phyloP scores from a whole-genome alignment of 345 rosid genomes.

The Sonneratia alba region DNA sequence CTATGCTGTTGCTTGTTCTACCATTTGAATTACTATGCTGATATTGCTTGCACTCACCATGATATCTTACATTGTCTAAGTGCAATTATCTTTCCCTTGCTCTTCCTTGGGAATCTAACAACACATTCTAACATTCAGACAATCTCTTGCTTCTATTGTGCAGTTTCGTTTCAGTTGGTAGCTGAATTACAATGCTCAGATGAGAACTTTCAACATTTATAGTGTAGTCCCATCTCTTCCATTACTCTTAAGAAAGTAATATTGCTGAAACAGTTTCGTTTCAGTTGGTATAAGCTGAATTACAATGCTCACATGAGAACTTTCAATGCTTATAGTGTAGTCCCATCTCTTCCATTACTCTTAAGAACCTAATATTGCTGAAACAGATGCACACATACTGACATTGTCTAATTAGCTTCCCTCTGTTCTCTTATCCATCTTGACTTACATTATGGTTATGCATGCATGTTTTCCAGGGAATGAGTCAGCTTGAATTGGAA shows the following conservation, averaged over 20 bases:
- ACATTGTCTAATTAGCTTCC: neutral
- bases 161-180: neutral
- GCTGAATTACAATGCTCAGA: neutral
- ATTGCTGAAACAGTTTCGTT: neutral
- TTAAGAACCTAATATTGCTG: no score
- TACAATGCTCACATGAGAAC: neutral
- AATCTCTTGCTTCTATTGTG: neutral
- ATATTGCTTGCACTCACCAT: neutral
- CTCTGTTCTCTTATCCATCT: neutral
- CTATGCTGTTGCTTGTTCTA: no score
- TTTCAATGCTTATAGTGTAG: no score
- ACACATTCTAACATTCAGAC: no score
- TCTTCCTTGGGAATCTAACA: no score
- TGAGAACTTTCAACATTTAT: no score
- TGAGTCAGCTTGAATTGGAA: slow-evolving; percentile 99
- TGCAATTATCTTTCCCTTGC: no score
- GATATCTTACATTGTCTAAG: no score
- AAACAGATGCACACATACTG: neutral
- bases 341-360: no score
- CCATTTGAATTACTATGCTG: neutral
- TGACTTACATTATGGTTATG: neutral
- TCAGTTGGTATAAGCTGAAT: neutral
- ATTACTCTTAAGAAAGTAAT: no score
- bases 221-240: no score
- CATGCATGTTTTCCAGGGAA: slow-evolving; percentile 45